These are phyloP conservation scores for Colletotrichum tamarilloi DNA, from an alignment of 2,329 filamentous ascomycete species.

Conservation along the genomic window DNA sequence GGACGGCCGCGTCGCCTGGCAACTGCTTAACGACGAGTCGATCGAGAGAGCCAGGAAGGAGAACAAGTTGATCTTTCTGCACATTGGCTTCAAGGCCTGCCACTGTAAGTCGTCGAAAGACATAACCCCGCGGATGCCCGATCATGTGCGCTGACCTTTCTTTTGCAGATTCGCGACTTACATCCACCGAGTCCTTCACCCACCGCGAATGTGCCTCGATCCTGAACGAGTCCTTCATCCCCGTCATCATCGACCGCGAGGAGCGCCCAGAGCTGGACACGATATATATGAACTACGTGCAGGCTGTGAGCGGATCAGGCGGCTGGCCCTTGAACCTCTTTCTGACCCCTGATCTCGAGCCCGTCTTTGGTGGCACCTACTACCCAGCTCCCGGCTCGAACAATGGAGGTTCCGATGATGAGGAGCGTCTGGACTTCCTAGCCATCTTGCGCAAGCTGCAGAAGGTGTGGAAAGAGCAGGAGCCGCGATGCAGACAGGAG, in stretches of 20 bases:
- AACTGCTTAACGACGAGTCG: slow-evolving; percentile 83
- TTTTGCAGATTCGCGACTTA: slow-evolving; percentile 82
- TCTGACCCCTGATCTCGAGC: slow-evolving; percentile 90
- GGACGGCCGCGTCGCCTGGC: slow-evolving; percentile 90
- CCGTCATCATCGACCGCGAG: slow-evolving; percentile 92
- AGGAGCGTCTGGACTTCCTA: slow-evolving; percentile 81
- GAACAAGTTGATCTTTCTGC: slow-evolving; percentile 91
- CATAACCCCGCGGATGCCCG: background rate
- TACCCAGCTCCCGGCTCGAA: slow-evolving; percentile 84
- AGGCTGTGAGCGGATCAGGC: slow-evolving; percentile 88
- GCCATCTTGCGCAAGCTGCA: slow-evolving; percentile 84
- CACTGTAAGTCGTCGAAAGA: slow-evolving; percentile 74
- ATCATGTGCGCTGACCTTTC: slow-evolving; percentile 10
- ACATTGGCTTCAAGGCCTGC: slow-evolving; percentile 94
- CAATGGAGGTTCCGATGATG: slow-evolving; percentile 55
- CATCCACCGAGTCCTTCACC: slow-evolving; percentile 91
- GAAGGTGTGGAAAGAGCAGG: slow-evolving; percentile 83
- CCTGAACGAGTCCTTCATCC: slow-evolving; percentile 89
- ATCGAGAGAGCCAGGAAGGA: slow-evolving; percentile 80
- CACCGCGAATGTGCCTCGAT: slow-evolving; percentile 83
- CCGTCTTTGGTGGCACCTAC: slow-evolving; percentile 96
- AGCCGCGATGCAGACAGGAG: slow-evolving; percentile 83
- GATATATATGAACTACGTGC: slow-evolving; percentile 98
- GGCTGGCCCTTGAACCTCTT: slow-evolving; percentile 99
- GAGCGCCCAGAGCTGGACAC: slow-evolving; percentile 93